Conservation (phyloP, 2,329 filamentous ascomycete genomes). For the Diaporthe eres region DNA sequence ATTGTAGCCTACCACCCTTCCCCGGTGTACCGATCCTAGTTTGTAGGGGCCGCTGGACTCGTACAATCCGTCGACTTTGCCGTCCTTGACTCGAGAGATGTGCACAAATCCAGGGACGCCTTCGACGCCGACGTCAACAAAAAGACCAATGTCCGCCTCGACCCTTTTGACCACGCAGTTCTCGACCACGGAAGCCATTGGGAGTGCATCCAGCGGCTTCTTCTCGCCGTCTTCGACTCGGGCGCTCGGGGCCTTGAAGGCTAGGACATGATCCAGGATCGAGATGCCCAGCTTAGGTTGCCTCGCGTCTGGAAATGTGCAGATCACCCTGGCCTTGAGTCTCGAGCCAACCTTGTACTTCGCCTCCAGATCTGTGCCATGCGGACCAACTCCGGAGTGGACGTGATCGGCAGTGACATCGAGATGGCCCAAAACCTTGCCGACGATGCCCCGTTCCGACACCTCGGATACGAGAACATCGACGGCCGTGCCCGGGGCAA, state of each 20-base stretch:
- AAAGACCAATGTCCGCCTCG: conserved; percentile 84
- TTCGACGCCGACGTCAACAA: conserved; percentile 78
- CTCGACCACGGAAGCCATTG: conserved; percentile 82
- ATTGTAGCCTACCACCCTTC: conserved; percentile 89
- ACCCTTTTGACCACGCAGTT: conserved; percentile 85
- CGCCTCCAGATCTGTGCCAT: conserved; percentile 78
- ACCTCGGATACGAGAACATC: conserved; percentile 87
- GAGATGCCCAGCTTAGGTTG: conserved; percentile 90
- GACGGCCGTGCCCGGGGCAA: conserved; percentile 91
- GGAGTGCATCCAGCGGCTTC: conserved; percentile 71
- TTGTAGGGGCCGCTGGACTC: conserved; percentile 84
- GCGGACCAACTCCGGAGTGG: conserved; percentile 84
- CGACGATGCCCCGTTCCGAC: conserved; percentile 80
- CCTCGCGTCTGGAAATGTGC: conserved; percentile 84
- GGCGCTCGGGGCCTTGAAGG: conserved; percentile 66
- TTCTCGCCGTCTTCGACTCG: conserved; percentile 58
- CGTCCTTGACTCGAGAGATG: conserved; percentile 92
- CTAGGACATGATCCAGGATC: conserved; percentile 84
- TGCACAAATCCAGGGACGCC: conserved; percentile 90
- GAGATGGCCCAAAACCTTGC: conserved; percentile 92
- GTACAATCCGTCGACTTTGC: conserved; percentile 87
- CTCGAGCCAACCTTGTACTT: conserved; percentile 89
- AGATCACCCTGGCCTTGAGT: conserved; percentile 88
- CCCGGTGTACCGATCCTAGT: conserved; percentile 82
- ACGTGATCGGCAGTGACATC: conserved; percentile 92